Evolutionary conservation across 345 rosid genomes (phyloP).

Genomic region (Lumnitzera racemosa): DNA sequence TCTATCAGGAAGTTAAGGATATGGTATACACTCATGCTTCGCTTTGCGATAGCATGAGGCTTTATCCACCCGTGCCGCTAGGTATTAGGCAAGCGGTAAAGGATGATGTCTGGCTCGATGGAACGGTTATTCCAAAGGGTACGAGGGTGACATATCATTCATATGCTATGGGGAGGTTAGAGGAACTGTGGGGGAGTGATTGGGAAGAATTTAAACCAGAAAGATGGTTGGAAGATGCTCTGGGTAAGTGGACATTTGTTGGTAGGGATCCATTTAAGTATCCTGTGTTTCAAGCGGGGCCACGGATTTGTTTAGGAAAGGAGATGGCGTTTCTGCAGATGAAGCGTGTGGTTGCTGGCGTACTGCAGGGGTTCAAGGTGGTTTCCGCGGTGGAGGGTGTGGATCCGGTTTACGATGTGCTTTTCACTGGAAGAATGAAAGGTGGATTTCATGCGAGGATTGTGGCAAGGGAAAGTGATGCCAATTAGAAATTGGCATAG

Average conservation of each 20-base stretch:
- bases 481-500: no score
- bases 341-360: neutral
- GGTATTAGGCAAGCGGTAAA: neutral
- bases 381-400: neutral
- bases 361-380: neutral
- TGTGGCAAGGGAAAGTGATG: neutral
- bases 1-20: constrained; percentile 6
- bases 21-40: constrained; percentile 18
- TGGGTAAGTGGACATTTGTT: neutral
- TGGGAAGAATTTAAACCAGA: constrained; percentile 30
- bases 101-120: constrained; percentile 24
- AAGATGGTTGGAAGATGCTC: constrained; percentile 18
- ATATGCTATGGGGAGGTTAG: constrained; percentile 32
- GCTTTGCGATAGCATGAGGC: constrained; percentile 16
- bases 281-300: constrained; percentile 1
- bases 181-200: constrained; percentile 31
- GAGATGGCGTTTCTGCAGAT: constrained; percentile 2
- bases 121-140: constrained; percentile 27
- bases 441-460: neutral
- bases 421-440: neutral
- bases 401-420: neutral
- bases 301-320: neutral
- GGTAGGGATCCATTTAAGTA: neutral
- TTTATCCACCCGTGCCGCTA: neutral
- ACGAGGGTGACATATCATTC: constrained; percentile 22